Evolutionary conservation across 1,284 basidiomycete genomes (phyloP).

Genomic region (Pseudozyma tsukubaensis): DNA sequence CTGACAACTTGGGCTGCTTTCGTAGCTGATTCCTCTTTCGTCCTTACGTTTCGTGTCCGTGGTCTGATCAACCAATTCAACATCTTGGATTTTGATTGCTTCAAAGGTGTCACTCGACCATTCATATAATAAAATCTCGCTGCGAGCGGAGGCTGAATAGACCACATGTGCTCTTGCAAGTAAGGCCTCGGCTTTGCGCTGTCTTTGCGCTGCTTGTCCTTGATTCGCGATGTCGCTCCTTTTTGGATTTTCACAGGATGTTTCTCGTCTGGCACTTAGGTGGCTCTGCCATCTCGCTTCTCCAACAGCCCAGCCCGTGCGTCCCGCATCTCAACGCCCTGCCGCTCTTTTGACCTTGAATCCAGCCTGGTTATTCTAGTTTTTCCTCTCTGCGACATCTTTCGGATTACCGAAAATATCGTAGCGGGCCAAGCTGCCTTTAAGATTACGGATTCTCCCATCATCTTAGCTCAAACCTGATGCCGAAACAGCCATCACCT

Average conservation of each 20-base stretch:
- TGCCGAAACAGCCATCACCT: constrained; percentile 3
- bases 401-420: constrained; percentile 4
- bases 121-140: no score
- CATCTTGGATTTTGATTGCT: no score
- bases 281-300: neutral
- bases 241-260: neutral
- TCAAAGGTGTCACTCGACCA: no score
- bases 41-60: no score
- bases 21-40: no score
- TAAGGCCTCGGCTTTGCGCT: neutral
- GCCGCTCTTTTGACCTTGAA: no score
- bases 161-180: no score
- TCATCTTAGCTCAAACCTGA: neutral
- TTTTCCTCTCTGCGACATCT: neutral
- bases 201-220: neutral
- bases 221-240: neutral
- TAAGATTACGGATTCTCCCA: neutral
- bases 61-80: no score
- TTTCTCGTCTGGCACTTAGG: neutral
- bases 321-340: neutral
- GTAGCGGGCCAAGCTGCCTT: no score
- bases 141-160: no score
- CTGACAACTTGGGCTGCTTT: no score
- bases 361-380: no score
- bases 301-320: neutral